Conservation (phyloP, 106 monocot genomes). For the Allium fistulosum region DNA sequence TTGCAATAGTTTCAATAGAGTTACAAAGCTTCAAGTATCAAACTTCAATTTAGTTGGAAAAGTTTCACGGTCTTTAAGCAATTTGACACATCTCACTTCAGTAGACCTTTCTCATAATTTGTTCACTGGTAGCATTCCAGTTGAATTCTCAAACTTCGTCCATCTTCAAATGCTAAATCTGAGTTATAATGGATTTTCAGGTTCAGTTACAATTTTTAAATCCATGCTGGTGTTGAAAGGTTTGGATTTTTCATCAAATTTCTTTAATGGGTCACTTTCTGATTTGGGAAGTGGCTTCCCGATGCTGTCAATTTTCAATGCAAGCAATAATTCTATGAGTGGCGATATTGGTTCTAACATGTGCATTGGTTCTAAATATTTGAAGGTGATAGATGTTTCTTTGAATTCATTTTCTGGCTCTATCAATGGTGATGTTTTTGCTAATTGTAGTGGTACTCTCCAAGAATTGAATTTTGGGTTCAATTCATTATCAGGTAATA, state of each 20-base stretch:
- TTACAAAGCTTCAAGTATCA: slow-evolving; percentile 30
- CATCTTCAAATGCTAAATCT: slow-evolving; percentile 37
- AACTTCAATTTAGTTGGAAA: slow-evolving; percentile 30
- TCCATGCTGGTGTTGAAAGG: slow-evolving; percentile 14
- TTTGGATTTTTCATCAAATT: slow-evolving; percentile 49
- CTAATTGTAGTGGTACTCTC: slow-evolving; percentile 33
- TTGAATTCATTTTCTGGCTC: slow-evolving; percentile 34
- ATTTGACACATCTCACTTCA: slow-evolving; percentile 9
- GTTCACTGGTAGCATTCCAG: slow-evolving; percentile 18
- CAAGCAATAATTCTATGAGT: slow-evolving; percentile 48
- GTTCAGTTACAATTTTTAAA: slow-evolving; percentile 13
- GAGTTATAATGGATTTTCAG: slow-evolving; percentile 45
- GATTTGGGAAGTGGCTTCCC: slow-evolving; percentile 6
- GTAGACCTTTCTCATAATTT: slow-evolving; percentile 30
- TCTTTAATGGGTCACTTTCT: slow-evolving; percentile 29
- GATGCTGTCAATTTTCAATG: slow-evolving; percentile 26
- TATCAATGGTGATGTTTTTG: slow-evolving; percentile 14
- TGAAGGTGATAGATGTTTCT: slow-evolving; percentile 43
- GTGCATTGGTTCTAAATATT: slow-evolving; percentile 26
- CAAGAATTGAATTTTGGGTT: slow-evolving; percentile 30
- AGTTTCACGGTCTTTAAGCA: slow-evolving; percentile 19
- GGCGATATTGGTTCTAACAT: slow-evolving; percentile 28
- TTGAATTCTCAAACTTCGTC: slow-evolving; percentile 16
- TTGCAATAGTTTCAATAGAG: slow-evolving; percentile 26
- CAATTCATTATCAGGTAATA: slow-evolving; percentile 45